Evolutionary conservation across 1,284 basidiomycete genomes (phyloP).

Genomic region (Cutaneotrichosporon cyanovorans): DNA sequence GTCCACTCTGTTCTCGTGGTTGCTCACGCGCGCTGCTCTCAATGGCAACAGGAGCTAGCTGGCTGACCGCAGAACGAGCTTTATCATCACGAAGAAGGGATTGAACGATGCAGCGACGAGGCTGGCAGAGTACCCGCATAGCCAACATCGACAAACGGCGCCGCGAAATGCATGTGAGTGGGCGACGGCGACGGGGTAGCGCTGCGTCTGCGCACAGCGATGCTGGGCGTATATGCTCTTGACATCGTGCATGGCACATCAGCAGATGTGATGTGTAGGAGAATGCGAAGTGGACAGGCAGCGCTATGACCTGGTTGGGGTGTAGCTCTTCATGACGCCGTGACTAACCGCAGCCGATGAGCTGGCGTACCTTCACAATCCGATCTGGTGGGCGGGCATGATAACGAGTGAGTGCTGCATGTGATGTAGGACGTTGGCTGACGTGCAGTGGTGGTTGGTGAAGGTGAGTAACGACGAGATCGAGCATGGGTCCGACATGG

Average conservation of each 20-base stretch:
- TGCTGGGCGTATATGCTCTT: too few relatives aligned
- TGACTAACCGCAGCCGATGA: conserved; percentile 58
- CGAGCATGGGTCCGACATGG: too few relatives aligned
- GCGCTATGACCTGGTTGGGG: background rate
- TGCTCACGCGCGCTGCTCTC: background rate
- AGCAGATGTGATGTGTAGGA: conserved; percentile 47
- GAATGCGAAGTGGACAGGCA: background rate
- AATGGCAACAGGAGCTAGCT: background rate
- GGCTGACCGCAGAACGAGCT: conserved; percentile 54
- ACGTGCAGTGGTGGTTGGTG: conserved; percentile 71
- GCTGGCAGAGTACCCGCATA: conserved; percentile 61
- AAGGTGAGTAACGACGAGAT: too few relatives aligned
- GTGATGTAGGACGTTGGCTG: conserved; percentile 1
- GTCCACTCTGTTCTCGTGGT: too few relatives aligned
- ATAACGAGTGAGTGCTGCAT: conserved; percentile 63
- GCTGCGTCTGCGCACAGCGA: too few relatives aligned
- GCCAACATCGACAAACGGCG: conserved; percentile 47
- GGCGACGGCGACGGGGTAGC: too few relatives aligned
- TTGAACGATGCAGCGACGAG: conserved; percentile 67
- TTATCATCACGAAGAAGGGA: conserved; percentile 96
- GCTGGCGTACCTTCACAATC: conserved; percentile 78
- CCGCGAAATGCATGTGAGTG: conserved; percentile 63
- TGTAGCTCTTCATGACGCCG: background rate
- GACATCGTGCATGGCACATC: too few relatives aligned
- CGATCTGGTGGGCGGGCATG: conserved; percentile 98